Base-by-base conservation (phyloP, 2,329 filamentous ascomycete species). In the Paraconiothyrium sp. region DNA sequence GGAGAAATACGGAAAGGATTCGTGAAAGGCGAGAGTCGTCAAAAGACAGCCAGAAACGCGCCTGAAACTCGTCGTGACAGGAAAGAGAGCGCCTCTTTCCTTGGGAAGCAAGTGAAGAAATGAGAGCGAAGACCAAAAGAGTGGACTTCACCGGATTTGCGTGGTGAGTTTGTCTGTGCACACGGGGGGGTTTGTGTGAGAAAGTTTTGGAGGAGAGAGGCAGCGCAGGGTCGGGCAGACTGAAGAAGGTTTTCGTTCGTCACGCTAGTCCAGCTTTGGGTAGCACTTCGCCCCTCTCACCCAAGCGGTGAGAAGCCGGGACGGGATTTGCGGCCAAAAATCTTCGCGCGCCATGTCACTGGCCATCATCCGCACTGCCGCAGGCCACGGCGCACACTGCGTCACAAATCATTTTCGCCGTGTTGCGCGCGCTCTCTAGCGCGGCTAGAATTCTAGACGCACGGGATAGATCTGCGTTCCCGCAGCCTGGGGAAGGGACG, bases 81-180 rank as follows among this genome's bases (percentile, higher is more conserved):
- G 75, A 77, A 68, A 72, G 72, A 69, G 63, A 75, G 71, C 66
- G 68, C 73, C 75, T 76, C 76, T 75, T 68, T 75, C 75, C 74
- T 37, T 37, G 72, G 65, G 70, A 71, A 78, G 76, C 70, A 73
- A 78, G 67, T 48, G 72, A 78, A 75, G 71, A 73, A 77, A 78
- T 60, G 72, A 78, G 72, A 66, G 75, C 76, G 76, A 78, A 78
- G 76, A 69, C 76, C 75, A 78, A 79, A 78, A 72, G 75, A 74
- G 68, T 70, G 74, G 75, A 75, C 75, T 78, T 77, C 75, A 78
- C 74, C 71, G 66, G 68, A 60, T 72, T 65, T 68, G 72, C 72
- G 34, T 71, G 64, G 61, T 63, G 66, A 67, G 64, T 72, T 46
- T 70, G 70, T 61, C 67, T 63, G 61, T 60, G 71, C 72, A 76